Evolutionary conservation across 306 rosid species (phyloP), one percentile per base, ranked within the genome.

Genomic region (Astragalus membranaceus): DNA sequence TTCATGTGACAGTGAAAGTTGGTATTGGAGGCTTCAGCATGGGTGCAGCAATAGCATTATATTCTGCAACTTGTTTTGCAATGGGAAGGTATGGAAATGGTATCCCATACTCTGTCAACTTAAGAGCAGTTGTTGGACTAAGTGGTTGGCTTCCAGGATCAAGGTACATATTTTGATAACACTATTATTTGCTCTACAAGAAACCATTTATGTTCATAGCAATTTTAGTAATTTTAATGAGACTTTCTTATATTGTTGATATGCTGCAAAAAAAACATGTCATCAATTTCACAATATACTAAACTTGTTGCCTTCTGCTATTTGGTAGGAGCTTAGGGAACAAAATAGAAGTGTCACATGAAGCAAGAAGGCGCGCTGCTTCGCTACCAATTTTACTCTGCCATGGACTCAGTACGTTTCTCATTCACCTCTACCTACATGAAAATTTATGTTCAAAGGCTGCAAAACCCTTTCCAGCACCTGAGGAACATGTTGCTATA

Each of bases 141-240:
- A 95, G 99, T 78, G 97, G 99, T 61, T 95, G 97, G 97, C 97
- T 95, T 84, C 97, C 97, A 6, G 99, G 96, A 78, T 89, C 96
- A 80, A 89, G 97, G 99, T 94, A 80, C 84, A 62, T n/a, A 26
- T 26, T 26, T 26, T 26, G 75, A 64, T 23, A 33, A 51, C 13
- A 46, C 37, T 63, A 16, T 35, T 74, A 30, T 15, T 72, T 29
- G n/a, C n/a, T n/a, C n/a, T n/a, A n/a, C n/a, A n/a, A n/a, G n/a
- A n/a, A n/a, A n/a, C n/a, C n/a, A n/a, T n/a, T n/a, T n/a, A 43
- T 42, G 55, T 51, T 63, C 61, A 70, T 3, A 16, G 69, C 10
- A 60, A n/a, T 43, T 63, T 37, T 7, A 6, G 35, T 65, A 36
- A 8, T 65, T 70, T 23, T 12, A 54, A 53, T 52, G 44, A 67